phyloP scores from a whole-genome alignment of 768 basidiomycete genomes.

The Lyophyllum atratum region DNA sequence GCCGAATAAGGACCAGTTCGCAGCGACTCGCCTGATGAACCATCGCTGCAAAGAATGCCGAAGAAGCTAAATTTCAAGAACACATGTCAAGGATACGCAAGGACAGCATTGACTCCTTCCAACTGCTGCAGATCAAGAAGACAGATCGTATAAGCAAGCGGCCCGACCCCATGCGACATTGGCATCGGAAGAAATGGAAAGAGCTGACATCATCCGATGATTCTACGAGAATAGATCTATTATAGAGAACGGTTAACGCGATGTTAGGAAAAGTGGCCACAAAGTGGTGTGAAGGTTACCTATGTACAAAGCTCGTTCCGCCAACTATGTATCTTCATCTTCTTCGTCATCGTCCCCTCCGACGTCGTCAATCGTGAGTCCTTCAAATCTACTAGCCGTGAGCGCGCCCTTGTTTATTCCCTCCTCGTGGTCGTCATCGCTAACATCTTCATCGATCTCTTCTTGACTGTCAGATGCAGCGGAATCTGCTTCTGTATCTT shows the following conservation, averaged over 20 bases:
- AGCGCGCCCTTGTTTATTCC: slow-evolving; percentile 21
- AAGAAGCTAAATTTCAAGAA: not conserved
- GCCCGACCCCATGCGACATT: not conserved
- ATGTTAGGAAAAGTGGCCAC: not conserved
- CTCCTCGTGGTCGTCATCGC: slow-evolving; percentile 22
- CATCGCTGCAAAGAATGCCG: not conserved
- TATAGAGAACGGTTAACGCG: not conserved
- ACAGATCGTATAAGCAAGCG: not conserved
- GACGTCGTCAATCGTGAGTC: slow-evolving; percentile 37
- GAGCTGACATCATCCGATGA: not conserved
- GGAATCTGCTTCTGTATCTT: slow-evolving; percentile 25
- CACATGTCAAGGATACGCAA: not conserved
- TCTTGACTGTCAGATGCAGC: slow-evolving; percentile 24
- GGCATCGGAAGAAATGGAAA: not conserved
- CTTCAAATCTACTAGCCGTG: slow-evolving; percentile 39
- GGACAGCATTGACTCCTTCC: not conserved
- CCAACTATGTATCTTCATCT: not conserved
- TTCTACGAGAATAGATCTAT: not conserved
- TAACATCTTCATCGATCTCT: slow-evolving; percentile 19
- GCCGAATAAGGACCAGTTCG: not conserved
- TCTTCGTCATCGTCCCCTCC: slow-evolving; percentile 15
- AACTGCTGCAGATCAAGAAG: not conserved
- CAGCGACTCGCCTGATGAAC: not conserved
- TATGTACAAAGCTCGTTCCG: not conserved
- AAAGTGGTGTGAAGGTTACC: not conserved